Percentiles rank a stretch among this genome's conserved stretches.
Evolutionary conservation across 2,329 filamentous ascomycete species (phyloP).

Genomic region (Aspergillus sergii): DNA sequence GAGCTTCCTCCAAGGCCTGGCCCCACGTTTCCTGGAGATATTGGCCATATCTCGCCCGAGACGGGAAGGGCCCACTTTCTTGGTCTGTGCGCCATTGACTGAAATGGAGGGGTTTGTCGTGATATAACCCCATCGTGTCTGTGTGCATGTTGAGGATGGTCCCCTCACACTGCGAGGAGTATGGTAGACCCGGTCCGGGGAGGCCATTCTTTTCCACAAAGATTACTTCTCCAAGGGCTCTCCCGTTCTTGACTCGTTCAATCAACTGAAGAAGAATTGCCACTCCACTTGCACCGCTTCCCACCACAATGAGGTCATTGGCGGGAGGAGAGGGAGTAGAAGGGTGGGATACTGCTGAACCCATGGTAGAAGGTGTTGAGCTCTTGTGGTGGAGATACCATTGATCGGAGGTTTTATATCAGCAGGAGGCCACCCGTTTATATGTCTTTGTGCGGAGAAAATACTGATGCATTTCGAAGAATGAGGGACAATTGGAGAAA

Average conservation of each 20-base stretch:
- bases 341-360: background rate
- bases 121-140: constrained; percentile 13
- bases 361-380: background rate
- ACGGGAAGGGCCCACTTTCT: constrained; percentile 8
- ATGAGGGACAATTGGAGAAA: background rate
- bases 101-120: constrained; percentile 12
- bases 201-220: constrained; percentile 5
- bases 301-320: constrained; percentile 7
- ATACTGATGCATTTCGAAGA: too few species aligned
- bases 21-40: constrained; percentile 14
- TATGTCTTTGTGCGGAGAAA: background rate
- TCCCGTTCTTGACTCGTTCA: constrained; percentile 8
- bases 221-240: background rate
- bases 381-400: background rate
- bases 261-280: constrained; percentile 14
- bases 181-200: constrained; percentile 10
- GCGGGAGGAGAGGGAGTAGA: background rate
- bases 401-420: background rate
- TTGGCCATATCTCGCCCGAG: constrained; percentile 10
- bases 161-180: constrained; percentile 7
- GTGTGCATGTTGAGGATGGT: constrained; percentile 16
- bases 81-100: constrained; percentile 8
- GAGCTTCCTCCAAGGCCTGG: constrained; percentile 3
- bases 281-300: constrained; percentile 13
- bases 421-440: background rate